phyloP scores from a whole-genome alignment of 228 moss, liverwort and hornwort species.

The Sphagnum fallax region DNA sequence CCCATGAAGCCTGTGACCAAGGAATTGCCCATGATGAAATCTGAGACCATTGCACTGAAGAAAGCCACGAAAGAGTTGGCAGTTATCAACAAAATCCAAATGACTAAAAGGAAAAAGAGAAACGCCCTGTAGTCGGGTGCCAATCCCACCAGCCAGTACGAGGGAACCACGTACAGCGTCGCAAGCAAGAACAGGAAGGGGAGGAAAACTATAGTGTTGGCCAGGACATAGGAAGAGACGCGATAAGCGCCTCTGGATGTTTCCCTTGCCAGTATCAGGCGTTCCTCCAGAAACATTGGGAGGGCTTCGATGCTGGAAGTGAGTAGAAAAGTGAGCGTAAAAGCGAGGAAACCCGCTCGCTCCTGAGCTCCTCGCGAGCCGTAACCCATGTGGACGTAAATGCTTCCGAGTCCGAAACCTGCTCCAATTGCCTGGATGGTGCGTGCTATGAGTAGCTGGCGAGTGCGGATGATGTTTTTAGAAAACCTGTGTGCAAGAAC shows the following conservation, averaged over 20 bases:
- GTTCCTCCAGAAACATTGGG: slow-evolving; percentile 18
- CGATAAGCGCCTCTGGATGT: slow-evolving; percentile 29
- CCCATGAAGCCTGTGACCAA: slow-evolving; percentile 19
- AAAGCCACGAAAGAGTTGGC: slow-evolving; percentile 23
- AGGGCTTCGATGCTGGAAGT: slow-evolving; percentile 13
- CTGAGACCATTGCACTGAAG: slow-evolving; percentile 12
- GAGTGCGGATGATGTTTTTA: slow-evolving; percentile 31
- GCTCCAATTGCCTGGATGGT: slow-evolving; percentile 2
- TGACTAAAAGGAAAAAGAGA: slow-evolving; percentile 13
- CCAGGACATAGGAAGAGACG: slow-evolving; percentile 15
- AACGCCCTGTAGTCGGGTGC: not conserved
- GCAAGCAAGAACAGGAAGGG: slow-evolving; percentile 15
- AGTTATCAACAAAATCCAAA: slow-evolving; percentile 11
- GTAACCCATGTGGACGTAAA: slow-evolving; percentile 3
- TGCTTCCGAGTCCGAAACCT: slow-evolving; percentile 1
- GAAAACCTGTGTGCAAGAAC: slow-evolving; percentile 24
- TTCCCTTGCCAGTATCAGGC: slow-evolving; percentile 13
- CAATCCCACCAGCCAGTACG: slow-evolving; percentile 21
- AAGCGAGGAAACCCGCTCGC: slow-evolving; percentile 10
- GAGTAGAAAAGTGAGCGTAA: slow-evolving; percentile 17
- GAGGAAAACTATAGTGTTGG: slow-evolving; percentile 15
- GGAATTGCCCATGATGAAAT: slow-evolving; percentile 16
- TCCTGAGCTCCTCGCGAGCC: slow-evolving; percentile 3
- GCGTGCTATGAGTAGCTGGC: slow-evolving; percentile 25
- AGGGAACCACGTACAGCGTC: slow-evolving; percentile 5